Conservation (phyloP, 176 grass and related monocot genomes). For the Tuctoria greenei region DNA sequence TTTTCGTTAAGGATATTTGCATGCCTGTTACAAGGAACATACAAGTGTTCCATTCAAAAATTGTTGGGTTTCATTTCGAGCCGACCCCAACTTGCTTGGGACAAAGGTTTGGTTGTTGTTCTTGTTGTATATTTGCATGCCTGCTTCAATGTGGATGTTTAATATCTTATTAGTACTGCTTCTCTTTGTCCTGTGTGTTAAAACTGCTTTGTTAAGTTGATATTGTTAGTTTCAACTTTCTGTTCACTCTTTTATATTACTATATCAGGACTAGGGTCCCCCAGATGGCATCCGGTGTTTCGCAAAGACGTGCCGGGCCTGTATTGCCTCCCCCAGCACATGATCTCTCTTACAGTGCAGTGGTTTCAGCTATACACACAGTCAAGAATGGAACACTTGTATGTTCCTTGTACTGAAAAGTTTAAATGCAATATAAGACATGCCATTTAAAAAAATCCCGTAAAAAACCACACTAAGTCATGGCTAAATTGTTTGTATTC, state of each 20-base stretch:
- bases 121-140: too few relatives aligned
- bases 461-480: constrained; percentile 14
- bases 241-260: constrained; percentile 29
- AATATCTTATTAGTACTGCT: neutral
- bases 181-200: constrained; percentile 7
- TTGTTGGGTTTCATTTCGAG: too few relatives aligned
- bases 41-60: too few relatives aligned
- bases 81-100: too few relatives aligned
- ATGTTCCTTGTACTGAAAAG: constrained; percentile 34
- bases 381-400: constrained; percentile 69
- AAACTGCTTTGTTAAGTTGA: constrained; percentile 20
- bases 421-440: constrained; percentile 4
- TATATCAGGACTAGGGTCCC: constrained; percentile 90
- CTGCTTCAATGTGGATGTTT: neutral
- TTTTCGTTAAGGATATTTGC: neutral
- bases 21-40: too few relatives aligned
- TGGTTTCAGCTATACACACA: constrained; percentile 53
- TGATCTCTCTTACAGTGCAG: constrained; percentile 66
- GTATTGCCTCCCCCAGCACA: constrained; percentile 78
- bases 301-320: constrained; percentile 69
- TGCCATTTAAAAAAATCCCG: constrained; percentile 1
- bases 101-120: too few relatives aligned
- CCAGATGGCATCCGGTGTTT: constrained; percentile 75
- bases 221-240: neutral
- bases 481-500: constrained; percentile 20